Base-by-base conservation (phyloP, 352 stramenopile genomes). In the Globisporangium spiculum region DNA sequence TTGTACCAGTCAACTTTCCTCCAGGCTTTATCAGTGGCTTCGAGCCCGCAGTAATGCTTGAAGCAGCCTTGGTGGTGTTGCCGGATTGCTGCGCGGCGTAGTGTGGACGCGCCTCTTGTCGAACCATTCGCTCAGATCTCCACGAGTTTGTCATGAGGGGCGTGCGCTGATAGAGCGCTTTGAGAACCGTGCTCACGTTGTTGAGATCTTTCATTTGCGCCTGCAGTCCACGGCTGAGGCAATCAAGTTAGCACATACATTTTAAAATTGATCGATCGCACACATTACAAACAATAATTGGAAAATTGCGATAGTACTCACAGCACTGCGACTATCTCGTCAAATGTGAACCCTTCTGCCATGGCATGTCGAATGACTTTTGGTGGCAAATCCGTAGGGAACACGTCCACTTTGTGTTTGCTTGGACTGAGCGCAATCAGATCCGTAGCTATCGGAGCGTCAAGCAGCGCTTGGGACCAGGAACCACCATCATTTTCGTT, bases 111-210 rank as follows among this genome's bases (percentile, higher is more conserved):
- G 44, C 50, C 60, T 77, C 63, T 57, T 71, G 64, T 1, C 78
- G 75, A 2, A 74, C 20, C 32, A 70, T 54, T 52, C 80, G 70
- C 70, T 86, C 75, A 0, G 80, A 78, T 53, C 73, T 81, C 81
- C 80, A 89, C 5, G 80, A 22, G 30, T 88, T 86, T 22, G 58
- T 70, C 81, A 88, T 91, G 7, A 91, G 68, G 14, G 81, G 81
- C 5, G 73, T 64, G 26, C 83, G 76, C 18, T 77, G 75, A 38
- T 76, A 54, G 24, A 91, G 75, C 30, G 76, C 68, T 12, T 77
- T 74, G 2, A 90, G 7, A 1, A 91, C 78, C 5, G 78, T 27
- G 1, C 79, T 70, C 2, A 36, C 24, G 46, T 91, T 75, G 26
- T 73, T 69, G 26, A 79, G 52, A 5, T 83, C 57, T 62, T 77